Base-by-base conservation (phyloP, 345 rosid genomes). In the Cardamine resedifolia region DNA sequence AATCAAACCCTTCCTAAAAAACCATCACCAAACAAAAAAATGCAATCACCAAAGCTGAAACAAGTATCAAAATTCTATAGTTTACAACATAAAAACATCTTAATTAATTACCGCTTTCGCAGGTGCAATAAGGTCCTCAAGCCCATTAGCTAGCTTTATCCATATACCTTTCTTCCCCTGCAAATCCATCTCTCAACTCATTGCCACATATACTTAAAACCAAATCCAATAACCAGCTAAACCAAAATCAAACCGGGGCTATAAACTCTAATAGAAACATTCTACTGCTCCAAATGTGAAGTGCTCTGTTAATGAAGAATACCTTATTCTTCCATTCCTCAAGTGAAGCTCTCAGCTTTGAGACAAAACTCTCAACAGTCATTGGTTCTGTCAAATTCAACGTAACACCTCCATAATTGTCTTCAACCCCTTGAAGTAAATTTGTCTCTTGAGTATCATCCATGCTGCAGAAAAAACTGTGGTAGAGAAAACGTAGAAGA, bases 141-240 rank as follows among this genome's bases (percentile, higher is more conserved):
- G 72, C 51, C 73, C 39, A 49, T 79, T 63, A 3, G 89, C 83
- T 72, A 90, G 36, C 56, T 86, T 86, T 60, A 90, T 83, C 97
- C 94, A 90, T 57, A 88, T 74, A 5, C 81, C 90, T 49, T 21
- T 80, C 79, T 81, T 90, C 38, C 88, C 89, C 97, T 90, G 57
- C 71, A 74, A 28, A 55, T 33, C 45, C 44, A 34, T 33, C 2
- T 19, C 16, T 58, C 61, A 57, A 31, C n/a, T 57, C 60, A 56
- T 30, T 30, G 14, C 1, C 15, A 56, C 14, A n/a, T 21, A 57
- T 16, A 31, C n/a, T 30, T 26, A 51, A 51, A 23, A 51, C 44
- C 44, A 38, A 3, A 11, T 10, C 43, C 0, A 38, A 9, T 34
- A 38, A 38, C n/a, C 44, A 39, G 2, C 16, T 43, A 43, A 43